Conservation (phyloP, 768 basidiomycete species). For the Hygrophoropsis aurantiaca region DNA sequence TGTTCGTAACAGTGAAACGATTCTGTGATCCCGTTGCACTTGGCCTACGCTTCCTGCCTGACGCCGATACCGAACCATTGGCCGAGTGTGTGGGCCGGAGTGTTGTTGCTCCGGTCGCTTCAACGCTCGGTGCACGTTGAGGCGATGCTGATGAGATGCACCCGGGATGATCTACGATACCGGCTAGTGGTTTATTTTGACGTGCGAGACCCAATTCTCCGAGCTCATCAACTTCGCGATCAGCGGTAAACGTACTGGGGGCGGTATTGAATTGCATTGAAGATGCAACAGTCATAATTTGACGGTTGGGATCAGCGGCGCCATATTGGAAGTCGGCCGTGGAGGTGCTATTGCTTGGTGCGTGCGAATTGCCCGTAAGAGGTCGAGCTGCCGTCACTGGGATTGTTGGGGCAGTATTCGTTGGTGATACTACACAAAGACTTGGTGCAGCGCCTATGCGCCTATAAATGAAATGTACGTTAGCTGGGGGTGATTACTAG, state of each 20-base stretch:
- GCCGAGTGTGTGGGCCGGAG: slow-evolving; percentile 7
- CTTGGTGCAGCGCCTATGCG: slow-evolving; percentile 51
- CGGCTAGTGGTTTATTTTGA: slow-evolving; percentile 4
- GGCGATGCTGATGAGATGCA: slow-evolving; percentile 18
- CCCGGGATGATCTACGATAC: slow-evolving; percentile 28
- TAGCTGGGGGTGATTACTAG: slow-evolving; percentile 2
- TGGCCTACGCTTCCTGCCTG: slow-evolving; percentile 28
- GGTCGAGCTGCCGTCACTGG: slow-evolving; percentile 26
- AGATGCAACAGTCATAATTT: slow-evolving; percentile 12
- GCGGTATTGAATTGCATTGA: slow-evolving; percentile 28
- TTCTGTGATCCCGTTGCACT: slow-evolving; percentile 28
- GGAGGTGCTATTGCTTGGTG: too few species aligned
- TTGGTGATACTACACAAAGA: slow-evolving; percentile 30
- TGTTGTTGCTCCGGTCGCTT: not conserved
- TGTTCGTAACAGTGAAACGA: slow-evolving; percentile 43
- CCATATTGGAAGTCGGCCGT: slow-evolving; percentile 8
- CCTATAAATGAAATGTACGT: slow-evolving; percentile 30
- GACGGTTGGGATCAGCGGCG: slow-evolving; percentile 2
- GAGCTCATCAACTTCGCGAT: slow-evolving; percentile 15
- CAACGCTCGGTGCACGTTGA: not conserved
- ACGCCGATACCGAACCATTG: not conserved
- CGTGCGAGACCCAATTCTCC: slow-evolving; percentile 14
- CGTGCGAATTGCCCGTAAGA: slow-evolving; percentile 17
- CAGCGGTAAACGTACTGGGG: slow-evolving; percentile 22
- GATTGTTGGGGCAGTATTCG: slow-evolving; percentile 28